These are phyloP conservation scores for Aspergillus incahuasiensis DNA, from an alignment of 495 filamentous ascomycete species.

Conservation along the genomic window DNA sequence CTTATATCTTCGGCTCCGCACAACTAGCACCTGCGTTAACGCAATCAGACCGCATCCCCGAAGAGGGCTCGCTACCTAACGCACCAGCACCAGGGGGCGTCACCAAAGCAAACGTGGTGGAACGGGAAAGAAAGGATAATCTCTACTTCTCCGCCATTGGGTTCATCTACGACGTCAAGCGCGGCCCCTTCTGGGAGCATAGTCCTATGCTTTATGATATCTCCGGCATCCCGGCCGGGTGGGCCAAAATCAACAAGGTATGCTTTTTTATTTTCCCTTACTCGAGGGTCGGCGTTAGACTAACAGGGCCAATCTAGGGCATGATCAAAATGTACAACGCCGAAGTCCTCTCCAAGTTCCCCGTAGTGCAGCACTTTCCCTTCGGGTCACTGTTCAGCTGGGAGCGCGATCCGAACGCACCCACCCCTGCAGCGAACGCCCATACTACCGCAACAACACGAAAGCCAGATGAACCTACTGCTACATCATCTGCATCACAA, in stretches of 20 bases:
- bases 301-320: conserved; percentile 48
- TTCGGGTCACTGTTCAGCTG: conserved; percentile 80
- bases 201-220: conserved; percentile 94
- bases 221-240: conserved; percentile 80
- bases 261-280: background rate
- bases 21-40: conserved; percentile 76
- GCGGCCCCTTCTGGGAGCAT: conserved; percentile 97
- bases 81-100: conserved; percentile 69
- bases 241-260: conserved; percentile 98
- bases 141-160: conserved; percentile 98
- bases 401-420: conserved; percentile 66
- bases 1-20: conserved; percentile 88
- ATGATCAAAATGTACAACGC: conserved; percentile 74
- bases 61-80: conserved; percentile 68
- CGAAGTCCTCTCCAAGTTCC: conserved; percentile 66
- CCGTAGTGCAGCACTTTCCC: conserved; percentile 66
- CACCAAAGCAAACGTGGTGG: conserved; percentile 59
- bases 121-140: conserved; percentile 64
- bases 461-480: conserved; percentile 21
- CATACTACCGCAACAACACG: conserved; percentile 58
- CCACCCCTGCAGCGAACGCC: conserved; percentile 37
- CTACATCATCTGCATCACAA: conserved; percentile 7
- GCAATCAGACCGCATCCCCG: conserved; percentile 55
- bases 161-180: conserved; percentile 98
- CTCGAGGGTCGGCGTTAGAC: too few relatives aligned